Conservation (phyloP, 1,139 yeast species). For the Suhomyces maxii region DNA sequence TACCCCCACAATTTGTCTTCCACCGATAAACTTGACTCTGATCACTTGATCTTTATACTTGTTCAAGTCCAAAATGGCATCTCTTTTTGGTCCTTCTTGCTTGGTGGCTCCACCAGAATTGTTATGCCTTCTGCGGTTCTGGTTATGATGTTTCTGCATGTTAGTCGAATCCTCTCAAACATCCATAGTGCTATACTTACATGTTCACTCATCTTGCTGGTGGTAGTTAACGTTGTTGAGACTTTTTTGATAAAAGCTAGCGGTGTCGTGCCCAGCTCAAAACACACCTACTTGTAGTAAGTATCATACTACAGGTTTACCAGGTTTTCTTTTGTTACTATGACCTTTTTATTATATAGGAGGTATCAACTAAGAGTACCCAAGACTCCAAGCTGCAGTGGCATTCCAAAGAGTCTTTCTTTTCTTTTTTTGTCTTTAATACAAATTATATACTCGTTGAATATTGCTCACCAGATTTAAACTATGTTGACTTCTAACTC, state of each 20-base stretch:
- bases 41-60: conserved; percentile 74
- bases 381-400: background rate
- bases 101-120: conserved; percentile 35
- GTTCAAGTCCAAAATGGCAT: conserved; percentile 81
- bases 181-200: conserved; percentile 9
- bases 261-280: background rate
- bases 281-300: background rate
- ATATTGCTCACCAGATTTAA: background rate
- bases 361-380: no score
- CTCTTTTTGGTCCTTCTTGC: conserved; percentile 80
- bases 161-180: conserved; percentile 5
- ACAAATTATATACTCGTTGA: background rate
- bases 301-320: no score
- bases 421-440: background rate
- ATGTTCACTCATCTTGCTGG: conserved; percentile 13
- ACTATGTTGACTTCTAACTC: background rate
- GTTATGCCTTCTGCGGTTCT: conserved; percentile 24
- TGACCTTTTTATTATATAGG: no score
- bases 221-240: background rate
- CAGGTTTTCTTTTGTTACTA: no score
- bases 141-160: conserved; percentile 10
- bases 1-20: conserved; percentile 73
- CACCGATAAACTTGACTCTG: conserved; percentile 84
- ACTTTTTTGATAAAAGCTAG: conserved; percentile 1
- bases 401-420: no score